Evolutionary conservation across 2,329 filamentous ascomycete genomes (phyloP).

Genomic region (Thelonectria olida): DNA sequence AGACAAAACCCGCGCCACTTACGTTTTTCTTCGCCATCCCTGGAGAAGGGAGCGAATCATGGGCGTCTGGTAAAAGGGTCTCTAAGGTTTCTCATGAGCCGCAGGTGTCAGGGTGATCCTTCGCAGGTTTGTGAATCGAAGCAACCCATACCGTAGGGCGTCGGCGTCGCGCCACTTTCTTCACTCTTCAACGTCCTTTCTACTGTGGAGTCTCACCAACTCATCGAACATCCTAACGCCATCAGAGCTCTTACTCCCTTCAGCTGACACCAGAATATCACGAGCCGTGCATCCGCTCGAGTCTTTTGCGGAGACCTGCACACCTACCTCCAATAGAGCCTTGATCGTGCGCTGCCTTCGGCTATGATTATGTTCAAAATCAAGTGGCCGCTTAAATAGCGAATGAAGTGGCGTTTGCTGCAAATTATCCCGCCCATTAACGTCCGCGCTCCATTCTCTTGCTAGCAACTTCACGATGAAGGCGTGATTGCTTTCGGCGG

Average conservation of each 20-base stretch:
- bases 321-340: too few species aligned
- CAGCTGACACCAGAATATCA: too few species aligned
- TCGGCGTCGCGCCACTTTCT: too few species aligned
- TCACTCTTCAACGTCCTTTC: too few species aligned
- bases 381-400: too few species aligned
- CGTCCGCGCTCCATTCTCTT: not conserved
- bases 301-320: too few species aligned
- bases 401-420: not conserved
- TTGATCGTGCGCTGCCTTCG: too few species aligned
- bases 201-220: too few species aligned
- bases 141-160: not conserved
- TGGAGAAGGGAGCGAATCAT: not conserved
- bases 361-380: too few species aligned
- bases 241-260: too few species aligned
- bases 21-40: not conserved
- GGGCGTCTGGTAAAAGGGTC: not conserved
- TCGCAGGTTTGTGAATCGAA: not conserved
- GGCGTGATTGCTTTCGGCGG: not conserved
- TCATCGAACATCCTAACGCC: too few species aligned
- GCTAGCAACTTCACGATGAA: not conserved
- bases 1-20: constrained; percentile 20
- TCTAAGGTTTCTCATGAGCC: not conserved
- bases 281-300: too few species aligned
- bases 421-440: not conserved
- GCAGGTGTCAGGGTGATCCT: not conserved